Conservation (phyloP, 2,329 filamentous ascomycete genomes). For the Phialemoniopsis sp. region DNA sequence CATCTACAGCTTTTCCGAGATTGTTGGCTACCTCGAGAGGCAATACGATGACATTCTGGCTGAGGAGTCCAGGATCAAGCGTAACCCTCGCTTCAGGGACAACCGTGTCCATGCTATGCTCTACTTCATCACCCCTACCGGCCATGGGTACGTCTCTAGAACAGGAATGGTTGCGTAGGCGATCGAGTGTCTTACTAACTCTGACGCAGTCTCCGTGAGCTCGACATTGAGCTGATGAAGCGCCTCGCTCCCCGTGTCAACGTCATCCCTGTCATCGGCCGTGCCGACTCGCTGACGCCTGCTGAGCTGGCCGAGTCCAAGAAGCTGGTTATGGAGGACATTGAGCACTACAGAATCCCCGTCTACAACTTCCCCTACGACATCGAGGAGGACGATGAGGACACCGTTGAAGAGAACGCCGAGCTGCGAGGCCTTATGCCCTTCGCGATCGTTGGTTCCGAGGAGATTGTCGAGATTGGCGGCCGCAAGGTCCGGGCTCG, state of each 20-base stretch:
- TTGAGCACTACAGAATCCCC: slow-evolving; percentile 98
- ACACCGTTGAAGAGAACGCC: slow-evolving; percentile 98
- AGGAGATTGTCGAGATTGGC: slow-evolving; percentile 91
- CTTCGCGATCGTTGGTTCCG: slow-evolving; percentile 96
- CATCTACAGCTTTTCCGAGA: slow-evolving; percentile 79
- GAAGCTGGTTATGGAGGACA: slow-evolving; percentile 99
- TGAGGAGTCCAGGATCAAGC: slow-evolving; percentile 99
- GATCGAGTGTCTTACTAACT: slow-evolving; percentile 8
- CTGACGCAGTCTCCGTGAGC: slow-evolving; percentile 76
- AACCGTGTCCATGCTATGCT: slow-evolving; percentile 97
- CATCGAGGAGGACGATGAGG: slow-evolving; percentile 98
- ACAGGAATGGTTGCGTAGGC: slow-evolving; percentile 1
- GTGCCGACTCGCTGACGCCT: slow-evolving; percentile 94
- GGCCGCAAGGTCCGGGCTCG: slow-evolving; percentile 88
- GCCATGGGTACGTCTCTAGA: slow-evolving; percentile 68
- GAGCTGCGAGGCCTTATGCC: slow-evolving; percentile 97
- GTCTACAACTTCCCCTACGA: slow-evolving; percentile 99
- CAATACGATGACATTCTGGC: slow-evolving; percentile 99
- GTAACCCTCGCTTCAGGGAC: slow-evolving; percentile 99
- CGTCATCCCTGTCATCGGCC: slow-evolving; percentile 97
- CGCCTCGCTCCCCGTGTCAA: slow-evolving; percentile 96
- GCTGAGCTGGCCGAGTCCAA: slow-evolving; percentile 97
- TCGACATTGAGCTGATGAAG: slow-evolving; percentile 99
- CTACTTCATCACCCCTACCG: slow-evolving; percentile 99
- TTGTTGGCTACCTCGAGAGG: slow-evolving; percentile 96